Percentiles rank a stretch among this genome's conserved stretches.
phyloP scores from a whole-genome alignment of 2,329 filamentous ascomycete genomes.

The Monilinia fructicola region DNA sequence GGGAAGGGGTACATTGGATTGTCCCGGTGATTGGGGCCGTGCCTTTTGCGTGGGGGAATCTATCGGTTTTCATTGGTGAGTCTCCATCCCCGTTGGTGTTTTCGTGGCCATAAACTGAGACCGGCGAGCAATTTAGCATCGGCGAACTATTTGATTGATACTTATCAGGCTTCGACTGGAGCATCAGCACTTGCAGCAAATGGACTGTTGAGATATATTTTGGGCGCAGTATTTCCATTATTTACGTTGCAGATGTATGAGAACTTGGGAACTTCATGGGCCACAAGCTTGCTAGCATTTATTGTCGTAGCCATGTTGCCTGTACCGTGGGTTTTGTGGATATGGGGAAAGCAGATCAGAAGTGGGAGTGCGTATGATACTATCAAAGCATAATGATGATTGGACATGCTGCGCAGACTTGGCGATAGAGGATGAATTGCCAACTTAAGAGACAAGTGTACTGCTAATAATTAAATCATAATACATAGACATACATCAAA shows the following conservation, averaged over 20 bases:
- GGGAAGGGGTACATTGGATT: conserved; percentile 54
- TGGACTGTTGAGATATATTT: conserved; percentile 54
- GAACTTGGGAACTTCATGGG: conserved; percentile 43
- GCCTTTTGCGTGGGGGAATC: conserved; percentile 59
- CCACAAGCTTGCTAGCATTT: conserved; percentile 44
- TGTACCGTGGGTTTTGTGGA: conserved; percentile 55
- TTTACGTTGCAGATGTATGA: conserved; percentile 56
- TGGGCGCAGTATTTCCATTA: conserved; percentile 59
- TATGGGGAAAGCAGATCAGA: conserved; percentile 43
- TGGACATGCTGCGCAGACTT: too few relatives aligned
- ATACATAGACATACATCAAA: not conserved
- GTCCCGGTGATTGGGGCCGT: conserved; percentile 52
- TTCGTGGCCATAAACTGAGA: conserved; percentile 54
- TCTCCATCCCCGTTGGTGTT: conserved; percentile 40
- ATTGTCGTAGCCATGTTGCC: conserved; percentile 50
- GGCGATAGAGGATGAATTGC: not conserved
- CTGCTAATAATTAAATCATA: conserved; percentile 41
- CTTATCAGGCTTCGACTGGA: conserved; percentile 54
- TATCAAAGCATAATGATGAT: conserved; percentile 36
- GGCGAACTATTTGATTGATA: conserved; percentile 53
- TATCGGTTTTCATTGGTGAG: conserved; percentile 57
- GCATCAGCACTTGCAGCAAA: conserved; percentile 62
- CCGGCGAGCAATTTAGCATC: conserved; percentile 54
- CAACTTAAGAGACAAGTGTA: conserved; percentile 36
- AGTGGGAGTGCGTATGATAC: conserved; percentile 24